Base-by-base conservation (phyloP, 352 stramenopile species). In the Globisporangium sylvaticum region DNA sequence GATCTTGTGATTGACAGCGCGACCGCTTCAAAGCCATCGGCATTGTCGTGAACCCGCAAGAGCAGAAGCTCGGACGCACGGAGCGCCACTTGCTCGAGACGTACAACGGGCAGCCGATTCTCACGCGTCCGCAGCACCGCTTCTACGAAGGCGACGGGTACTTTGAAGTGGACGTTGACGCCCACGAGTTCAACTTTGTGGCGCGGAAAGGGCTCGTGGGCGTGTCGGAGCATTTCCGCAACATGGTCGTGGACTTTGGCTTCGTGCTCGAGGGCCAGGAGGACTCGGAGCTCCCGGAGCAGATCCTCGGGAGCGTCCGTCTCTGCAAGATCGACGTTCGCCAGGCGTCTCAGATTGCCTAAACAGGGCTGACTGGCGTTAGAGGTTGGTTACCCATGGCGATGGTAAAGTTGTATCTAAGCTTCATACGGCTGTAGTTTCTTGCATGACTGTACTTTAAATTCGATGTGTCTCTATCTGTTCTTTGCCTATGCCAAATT, bases 161-260 rank as follows among this genome's bases (percentile, higher is more conserved):
- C 75, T 92, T 92, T 69, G 86, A 94, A 58, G 79, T 94, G 14
- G 86, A 94, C 56, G 84, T 94, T 32, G 84, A 94, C 56, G 86
- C 83, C 4, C 86, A 94, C 58, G 75, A 90, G 59, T 94, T 94
- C 75, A 94, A 94, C 62, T 94, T 88, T 52, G 80, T 94, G 15
- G 86, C 86, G 15, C 83, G 86, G 24, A 91, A 91, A 57, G 84
- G 84, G 0, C 75, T 94, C 1, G 83, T 84, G 0, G 84, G 86
- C 0, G 83, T 94, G 22, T 86, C 86, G 0, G 80, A 83, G 15
- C 86, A 94, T 64, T 89, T 90, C 52, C 77, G 78, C 46, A 88
- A 90, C 70, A 94, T 94, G 86, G 68, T 92, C 25, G 72, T 94
- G 27, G 86, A 94, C 70, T 94, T 94, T 78, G 86, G 84, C 24